Conservation (phyloP, 2,329 filamentous ascomycete species). For the Xylaria arbuscula region DNA sequence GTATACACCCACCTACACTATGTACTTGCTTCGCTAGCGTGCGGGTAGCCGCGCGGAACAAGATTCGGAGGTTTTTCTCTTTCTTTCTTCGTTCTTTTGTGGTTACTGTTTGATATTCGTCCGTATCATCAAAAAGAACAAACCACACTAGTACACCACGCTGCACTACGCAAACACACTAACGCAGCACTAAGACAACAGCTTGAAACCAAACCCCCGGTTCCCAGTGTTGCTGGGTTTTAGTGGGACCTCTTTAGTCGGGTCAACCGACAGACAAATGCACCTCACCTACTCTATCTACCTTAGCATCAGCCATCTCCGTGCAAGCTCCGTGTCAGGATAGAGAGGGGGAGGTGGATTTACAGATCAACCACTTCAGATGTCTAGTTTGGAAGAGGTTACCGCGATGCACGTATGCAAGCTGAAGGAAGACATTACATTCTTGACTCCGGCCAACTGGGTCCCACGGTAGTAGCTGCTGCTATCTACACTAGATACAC, state of each 20-base stretch:
- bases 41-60: conserved; percentile 21
- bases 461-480: conserved; percentile 11
- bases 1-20: conserved; percentile 1
- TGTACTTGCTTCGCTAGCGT: neutral
- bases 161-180: neutral
- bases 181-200: neutral
- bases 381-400: neutral
- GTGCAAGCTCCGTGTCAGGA: neutral
- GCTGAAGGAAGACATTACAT: conserved; percentile 35
- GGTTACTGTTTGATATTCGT: neutral
- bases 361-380: neutral
- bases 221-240: neutral
- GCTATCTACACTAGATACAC: neutral
- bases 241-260: neutral
- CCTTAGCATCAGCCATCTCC: neutral
- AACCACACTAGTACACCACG: neutral
- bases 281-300: neutral
- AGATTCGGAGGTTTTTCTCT: neutral
- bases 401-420: conserved; percentile 11
- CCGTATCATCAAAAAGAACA: neutral
- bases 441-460: conserved; percentile 6
- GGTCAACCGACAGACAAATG: neutral
- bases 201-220: neutral
- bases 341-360: neutral
- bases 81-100: neutral